Conservation (phyloP, 164 flowering plant species). For the Brasenia schreberi region DNA sequence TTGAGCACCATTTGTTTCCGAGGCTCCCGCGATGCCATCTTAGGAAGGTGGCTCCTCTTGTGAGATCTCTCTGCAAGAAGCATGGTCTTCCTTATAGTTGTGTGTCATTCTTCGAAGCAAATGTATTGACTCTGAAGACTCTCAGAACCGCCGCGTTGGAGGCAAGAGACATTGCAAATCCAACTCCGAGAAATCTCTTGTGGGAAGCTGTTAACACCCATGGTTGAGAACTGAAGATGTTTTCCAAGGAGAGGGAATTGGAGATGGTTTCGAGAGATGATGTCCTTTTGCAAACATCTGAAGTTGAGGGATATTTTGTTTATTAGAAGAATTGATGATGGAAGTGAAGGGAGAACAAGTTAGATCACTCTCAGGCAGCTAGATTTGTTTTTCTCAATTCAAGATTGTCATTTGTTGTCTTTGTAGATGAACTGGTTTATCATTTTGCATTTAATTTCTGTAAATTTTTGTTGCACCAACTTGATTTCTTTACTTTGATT, state of each 20-base stretch:
- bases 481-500: no score
- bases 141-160: slow-evolving; percentile 48
- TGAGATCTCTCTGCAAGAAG: slow-evolving; percentile 51
- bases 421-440: no score
- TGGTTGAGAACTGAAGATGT: slow-evolving; percentile 23
- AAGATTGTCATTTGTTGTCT: no score
- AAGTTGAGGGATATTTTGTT: no score
- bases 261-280: no score
- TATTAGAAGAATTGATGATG: no score
- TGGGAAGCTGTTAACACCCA: slow-evolving; percentile 77
- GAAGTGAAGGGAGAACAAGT: no score
- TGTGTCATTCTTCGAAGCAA: slow-evolving; percentile 42
- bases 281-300: no score
- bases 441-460: no score
- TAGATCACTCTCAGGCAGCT: no score
- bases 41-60: slow-evolving; percentile 42
- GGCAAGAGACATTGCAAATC: slow-evolving; percentile 37
- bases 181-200: slow-evolving; percentile 33
- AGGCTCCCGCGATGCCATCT: slow-evolving; percentile 50
- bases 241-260: not conserved
- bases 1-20: slow-evolving; percentile 68
- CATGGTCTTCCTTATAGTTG: slow-evolving; percentile 48
- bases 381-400: no score
- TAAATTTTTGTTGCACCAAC: no score
- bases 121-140: slow-evolving; percentile 31